Evolutionary conservation across 129 eudicot genomes (phyloP).

Genomic region (Tanacetum coccineum): DNA sequence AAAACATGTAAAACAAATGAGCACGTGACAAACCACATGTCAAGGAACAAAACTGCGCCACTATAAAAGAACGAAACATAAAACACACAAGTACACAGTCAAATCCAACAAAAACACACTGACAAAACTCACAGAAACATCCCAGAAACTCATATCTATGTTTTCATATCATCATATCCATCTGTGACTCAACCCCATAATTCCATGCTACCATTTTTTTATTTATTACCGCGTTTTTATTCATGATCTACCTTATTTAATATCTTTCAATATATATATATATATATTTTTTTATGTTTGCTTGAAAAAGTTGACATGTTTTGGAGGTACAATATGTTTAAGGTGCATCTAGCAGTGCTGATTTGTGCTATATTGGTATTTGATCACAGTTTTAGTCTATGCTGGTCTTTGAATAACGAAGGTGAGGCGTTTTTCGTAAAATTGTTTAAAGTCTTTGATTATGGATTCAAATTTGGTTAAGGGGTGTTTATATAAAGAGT

Average conservation of each 20-base stretch:
- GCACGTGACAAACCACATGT: constrained; percentile 30
- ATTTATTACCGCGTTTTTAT: constrained; percentile 21
- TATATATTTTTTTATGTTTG: not conserved
- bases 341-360: constrained; percentile 27
- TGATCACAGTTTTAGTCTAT: constrained; percentile 20
- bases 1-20: not conserved
- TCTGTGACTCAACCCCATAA: constrained; percentile 25
- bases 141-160: constrained; percentile 21
- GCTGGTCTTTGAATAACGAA: constrained; percentile 52
- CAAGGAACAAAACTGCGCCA: constrained; percentile 13
- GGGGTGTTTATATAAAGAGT: no score
- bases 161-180: not conserved
- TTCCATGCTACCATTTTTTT: constrained; percentile 4
- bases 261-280: constrained; percentile 11
- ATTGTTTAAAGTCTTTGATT: not conserved
- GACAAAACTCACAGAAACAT: constrained; percentile 17
- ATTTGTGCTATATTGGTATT: constrained; percentile 22
- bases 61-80: constrained; percentile 14
- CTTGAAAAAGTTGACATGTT: constrained; percentile 26
- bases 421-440: constrained; percentile 28
- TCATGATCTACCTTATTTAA: constrained; percentile 1
- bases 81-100: constrained; percentile 19
- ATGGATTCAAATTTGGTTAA: not conserved
- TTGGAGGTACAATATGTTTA: constrained; percentile 31
- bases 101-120: constrained; percentile 22